Base-by-base conservation (phyloP, 148 eudicot species). In the Nepenthes gracilis region DNA sequence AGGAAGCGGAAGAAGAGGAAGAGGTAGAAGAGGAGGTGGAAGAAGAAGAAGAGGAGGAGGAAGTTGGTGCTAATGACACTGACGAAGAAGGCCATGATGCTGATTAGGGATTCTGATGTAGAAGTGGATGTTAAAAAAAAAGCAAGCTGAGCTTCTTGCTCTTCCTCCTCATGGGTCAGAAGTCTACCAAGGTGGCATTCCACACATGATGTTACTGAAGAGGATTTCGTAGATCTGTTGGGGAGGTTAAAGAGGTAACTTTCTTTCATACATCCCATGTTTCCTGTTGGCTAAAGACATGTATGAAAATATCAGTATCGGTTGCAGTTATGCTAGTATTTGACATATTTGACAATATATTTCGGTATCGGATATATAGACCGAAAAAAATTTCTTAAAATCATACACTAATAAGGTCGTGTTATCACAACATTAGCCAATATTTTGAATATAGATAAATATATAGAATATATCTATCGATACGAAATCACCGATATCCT, bases 131-230 rank as follows among this genome's bases (percentile, higher is more conserved):
- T 61, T 60, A 64, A 64, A n/a, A 43, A 78, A 78, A 70, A 73
- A 76, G 62, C 86, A 84, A 75, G 86, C 83, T 6, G 86, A 86
- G 66, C 89, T 94, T 66, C 90, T 94, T 75, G 78, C 92, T 32
- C 92, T 86, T 63, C 99, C 99, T 40, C 95, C 96, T 61, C 95
- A 94, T 71, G 99, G 99, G 36, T 89, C 97, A 36, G 97, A 94
- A 67, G 95, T 94, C 6, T 94, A 80, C 72, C 61, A 89, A 64
- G 99, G 99, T 68, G 89, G 89, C 56, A 78, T 94, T 76, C 80
- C 91, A 35, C n/a, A n/a, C 85, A 64, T 47, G 87, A 84, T 81
- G 86, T 81, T 74, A 78, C 85, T 12, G 97, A 86, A 75, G 88
- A 72, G 57, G 95, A 86, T 86, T 94, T 58, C 89, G 99, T 78